phyloP scores from a whole-genome alignment of 345 rosid species.

The Aquilaria yunnanensis region DNA sequence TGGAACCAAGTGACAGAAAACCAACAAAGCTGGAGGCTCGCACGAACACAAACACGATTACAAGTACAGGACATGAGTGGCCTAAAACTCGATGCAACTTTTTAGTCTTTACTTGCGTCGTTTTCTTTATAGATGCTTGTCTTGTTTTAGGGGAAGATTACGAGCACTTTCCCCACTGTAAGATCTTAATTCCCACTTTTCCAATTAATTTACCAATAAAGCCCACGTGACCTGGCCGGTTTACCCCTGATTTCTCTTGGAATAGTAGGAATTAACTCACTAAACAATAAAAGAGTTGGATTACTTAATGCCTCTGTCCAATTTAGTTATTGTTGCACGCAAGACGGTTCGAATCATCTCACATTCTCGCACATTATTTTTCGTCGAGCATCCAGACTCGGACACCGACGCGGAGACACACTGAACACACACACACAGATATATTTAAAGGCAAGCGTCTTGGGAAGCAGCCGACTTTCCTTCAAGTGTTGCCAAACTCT shows the following conservation, averaged over 20 bases:
- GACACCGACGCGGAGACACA: too few relatives aligned
- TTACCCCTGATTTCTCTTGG: too few relatives aligned
- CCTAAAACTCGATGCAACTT: too few relatives aligned
- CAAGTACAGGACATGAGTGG: background rate
- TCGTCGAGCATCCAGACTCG: too few relatives aligned
- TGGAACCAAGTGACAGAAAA: background rate
- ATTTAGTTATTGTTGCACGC: slow-evolving; percentile 20
- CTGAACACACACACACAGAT: too few relatives aligned
- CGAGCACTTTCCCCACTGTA: slow-evolving; percentile 15
- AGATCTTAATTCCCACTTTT: background rate
- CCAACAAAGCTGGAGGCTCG: background rate
- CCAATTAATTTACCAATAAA: too few relatives aligned
- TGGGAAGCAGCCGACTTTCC: too few relatives aligned
- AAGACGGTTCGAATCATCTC: slow-evolving; percentile 56
- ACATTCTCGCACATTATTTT: slow-evolving; percentile 22
- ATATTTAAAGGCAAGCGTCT: too few relatives aligned
- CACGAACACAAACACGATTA: background rate
- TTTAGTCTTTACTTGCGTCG: background rate
- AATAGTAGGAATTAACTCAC: too few relatives aligned
- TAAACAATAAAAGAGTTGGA: too few relatives aligned
- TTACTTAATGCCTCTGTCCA: background rate
- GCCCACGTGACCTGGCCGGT: too few relatives aligned
- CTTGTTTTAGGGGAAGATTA: slow-evolving; percentile 6
- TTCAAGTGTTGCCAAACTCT: background rate
- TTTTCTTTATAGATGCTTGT: slow-evolving; percentile 11